phyloP scores from a whole-genome alignment of 1,284 basidiomycete species.

The Wolfiporia cocos region DNA sequence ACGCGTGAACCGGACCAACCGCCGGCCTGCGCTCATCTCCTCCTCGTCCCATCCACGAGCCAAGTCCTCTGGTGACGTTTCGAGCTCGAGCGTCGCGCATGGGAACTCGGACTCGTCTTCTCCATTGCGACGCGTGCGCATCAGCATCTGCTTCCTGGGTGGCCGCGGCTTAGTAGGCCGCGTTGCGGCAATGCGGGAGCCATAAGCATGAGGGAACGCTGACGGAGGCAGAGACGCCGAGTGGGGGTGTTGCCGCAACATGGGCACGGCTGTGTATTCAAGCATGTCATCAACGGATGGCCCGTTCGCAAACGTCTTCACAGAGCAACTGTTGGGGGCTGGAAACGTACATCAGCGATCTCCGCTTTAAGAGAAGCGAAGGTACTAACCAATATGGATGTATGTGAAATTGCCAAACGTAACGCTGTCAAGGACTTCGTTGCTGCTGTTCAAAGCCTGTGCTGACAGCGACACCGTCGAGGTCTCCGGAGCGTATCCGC shows the following conservation, averaged over 20 bases:
- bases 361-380: no score
- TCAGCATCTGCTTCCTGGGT: no score
- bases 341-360: no score
- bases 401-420: conserved; percentile 73
- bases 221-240: no score
- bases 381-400: conserved; percentile 39
- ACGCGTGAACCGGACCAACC: conserved; percentile 67
- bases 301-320: no score
- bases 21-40: conserved; percentile 54
- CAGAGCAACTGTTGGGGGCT: no score
- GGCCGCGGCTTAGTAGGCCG: no score
- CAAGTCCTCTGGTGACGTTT: conserved; percentile 47
- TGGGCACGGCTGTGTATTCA: neutral
- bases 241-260: neutral
- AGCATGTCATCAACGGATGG: neutral
- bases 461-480: conserved; percentile 47
- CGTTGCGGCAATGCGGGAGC: no score
- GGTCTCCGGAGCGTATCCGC: conserved; percentile 26
- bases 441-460: conserved; percentile 50
- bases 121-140: no score
- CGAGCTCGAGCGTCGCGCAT: conserved; percentile 46
- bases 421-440: conserved; percentile 51
- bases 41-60: conserved; percentile 49
- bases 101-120: conserved; percentile 35
- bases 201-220: no score